Base-by-base conservation (phyloP, 1,284 basidiomycete species). In the Trametes pubescens region DNA sequence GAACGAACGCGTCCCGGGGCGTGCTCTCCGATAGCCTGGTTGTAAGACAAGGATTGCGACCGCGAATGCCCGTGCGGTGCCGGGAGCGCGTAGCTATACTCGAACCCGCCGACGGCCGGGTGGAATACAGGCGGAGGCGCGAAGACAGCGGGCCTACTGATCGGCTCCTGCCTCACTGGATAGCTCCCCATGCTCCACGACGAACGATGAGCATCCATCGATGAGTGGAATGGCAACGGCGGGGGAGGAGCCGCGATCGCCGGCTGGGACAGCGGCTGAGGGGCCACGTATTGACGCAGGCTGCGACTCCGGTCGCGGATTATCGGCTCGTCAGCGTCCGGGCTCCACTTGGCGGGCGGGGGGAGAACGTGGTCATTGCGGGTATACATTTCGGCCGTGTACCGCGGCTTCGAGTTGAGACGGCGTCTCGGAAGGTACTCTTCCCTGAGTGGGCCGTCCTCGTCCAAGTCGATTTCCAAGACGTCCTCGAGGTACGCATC, bases 331-430 rank as follows among this genome's bases (percentile, higher is more conserved):
- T 92, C 91, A 16, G 82, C 89, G 11, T 86, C 84, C 54, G 91
- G 91, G 71, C 89, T 91, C 91, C 91, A 93, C 74, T 86, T 86
- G 8, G 91, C 87, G 21, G 91, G 91, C 16, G 92, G 89, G 51
- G 91, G 91, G 22, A 92, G 75, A 22, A 71, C 57, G 55, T 81
- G 81, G 52, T 79, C 75, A 13, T 74, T 53, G 51, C 37, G 57
- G 26, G 26, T 44, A 54, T 53, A 35, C 49, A 74, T 74, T 3
- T 71, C 65, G n/a, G 54, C 53, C 47, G 68, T 68, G 62, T 71
- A 76, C 49, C 76, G 73, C 9, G 59, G 47, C 34, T 65, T 57
- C 29, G 77, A 77, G 69, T 79, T 84, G 61, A 80, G 73, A 57
- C 88, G 88, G 57, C 90, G 88, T 68, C 80, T 86, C 13, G 92